Percentiles rank a stretch among this genome's conserved stretches.
phyloP scores from a whole-genome alignment of 2,329 filamentous ascomycete species.

The Botrytis deweyae region DNA sequence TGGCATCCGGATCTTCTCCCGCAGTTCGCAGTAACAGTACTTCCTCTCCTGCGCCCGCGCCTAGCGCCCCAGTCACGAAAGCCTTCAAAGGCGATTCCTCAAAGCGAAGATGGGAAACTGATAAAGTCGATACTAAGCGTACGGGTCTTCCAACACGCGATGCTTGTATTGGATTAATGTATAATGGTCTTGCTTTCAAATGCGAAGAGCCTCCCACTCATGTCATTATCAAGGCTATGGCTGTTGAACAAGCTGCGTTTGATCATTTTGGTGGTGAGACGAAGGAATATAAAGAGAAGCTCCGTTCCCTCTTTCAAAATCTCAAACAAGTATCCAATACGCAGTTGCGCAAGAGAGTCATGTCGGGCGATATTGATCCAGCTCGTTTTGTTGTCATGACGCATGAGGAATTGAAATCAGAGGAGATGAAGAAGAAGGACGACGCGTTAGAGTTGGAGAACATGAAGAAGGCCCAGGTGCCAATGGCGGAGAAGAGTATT shows the following conservation, averaged over 20 bases:
- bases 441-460: conserved; percentile 81
- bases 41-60: conserved; percentile 40
- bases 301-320: conserved; percentile 90
- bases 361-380: conserved; percentile 69
- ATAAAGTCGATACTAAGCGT: conserved; percentile 74
- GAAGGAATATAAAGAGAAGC: conserved; percentile 78
- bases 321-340: conserved; percentile 90
- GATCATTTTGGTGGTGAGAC: conserved; percentile 67
- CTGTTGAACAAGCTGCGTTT: conserved; percentile 80
- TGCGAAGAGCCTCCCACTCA: conserved; percentile 69
- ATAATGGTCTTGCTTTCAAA: conserved; percentile 77
- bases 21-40: conserved; percentile 28
- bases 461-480: conserved; percentile 95
- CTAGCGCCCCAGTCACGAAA: conserved; percentile 44
- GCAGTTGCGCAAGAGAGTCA: conserved; percentile 71
- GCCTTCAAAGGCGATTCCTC: conserved; percentile 65
- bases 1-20: conserved; percentile 31
- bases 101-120: conserved; percentile 79
- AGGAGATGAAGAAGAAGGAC: conserved; percentile 75
- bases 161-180: conserved; percentile 85
- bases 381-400: conserved; percentile 81
- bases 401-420: conserved; percentile 86
- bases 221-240: conserved; percentile 72
- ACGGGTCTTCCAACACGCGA: conserved; percentile 75
- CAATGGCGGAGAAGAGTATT: conserved; percentile 87